phyloP scores from a whole-genome alignment of 1,284 basidiomycete genomes.

The Ceratobasidium sp. region DNA sequence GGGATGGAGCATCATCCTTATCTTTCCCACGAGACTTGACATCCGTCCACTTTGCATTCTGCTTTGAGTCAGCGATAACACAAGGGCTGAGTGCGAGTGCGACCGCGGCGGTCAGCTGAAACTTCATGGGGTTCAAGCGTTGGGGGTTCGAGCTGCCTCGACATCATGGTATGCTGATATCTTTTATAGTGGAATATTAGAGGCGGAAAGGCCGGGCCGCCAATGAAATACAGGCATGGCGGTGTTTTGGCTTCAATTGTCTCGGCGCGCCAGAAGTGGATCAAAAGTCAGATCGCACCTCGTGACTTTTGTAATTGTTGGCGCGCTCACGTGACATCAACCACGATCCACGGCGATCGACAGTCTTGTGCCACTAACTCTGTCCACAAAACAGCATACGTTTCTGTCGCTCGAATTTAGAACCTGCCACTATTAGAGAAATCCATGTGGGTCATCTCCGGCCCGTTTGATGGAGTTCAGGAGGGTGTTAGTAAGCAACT shows the following conservation, averaged over 20 bases:
- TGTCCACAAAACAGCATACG: neutral
- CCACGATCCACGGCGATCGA: neutral
- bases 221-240: conserved; percentile 5
- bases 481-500: conserved; percentile 21
- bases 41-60: conserved; percentile 1
- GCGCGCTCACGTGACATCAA: neutral
- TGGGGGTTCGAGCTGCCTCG: neutral
- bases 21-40: conserved; percentile 19
- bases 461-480: conserved; percentile 28
- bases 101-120: neutral
- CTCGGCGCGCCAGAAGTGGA: neutral
- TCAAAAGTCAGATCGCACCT: neutral
- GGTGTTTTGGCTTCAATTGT: neutral
- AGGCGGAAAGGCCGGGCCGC: conserved; percentile 2
- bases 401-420: neutral
- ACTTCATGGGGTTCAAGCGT: neutral
- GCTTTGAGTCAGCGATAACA: neutral
- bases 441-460: conserved; percentile 27
- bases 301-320: neutral
- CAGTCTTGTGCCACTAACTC: neutral
- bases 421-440: neutral
- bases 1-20: conserved; percentile 9
- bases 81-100: neutral
- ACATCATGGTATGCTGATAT: neutral
- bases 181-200: neutral